Conservation (phyloP, 2,329 filamentous ascomycete species). For the Ascochyta viciae-villosae region DNA sequence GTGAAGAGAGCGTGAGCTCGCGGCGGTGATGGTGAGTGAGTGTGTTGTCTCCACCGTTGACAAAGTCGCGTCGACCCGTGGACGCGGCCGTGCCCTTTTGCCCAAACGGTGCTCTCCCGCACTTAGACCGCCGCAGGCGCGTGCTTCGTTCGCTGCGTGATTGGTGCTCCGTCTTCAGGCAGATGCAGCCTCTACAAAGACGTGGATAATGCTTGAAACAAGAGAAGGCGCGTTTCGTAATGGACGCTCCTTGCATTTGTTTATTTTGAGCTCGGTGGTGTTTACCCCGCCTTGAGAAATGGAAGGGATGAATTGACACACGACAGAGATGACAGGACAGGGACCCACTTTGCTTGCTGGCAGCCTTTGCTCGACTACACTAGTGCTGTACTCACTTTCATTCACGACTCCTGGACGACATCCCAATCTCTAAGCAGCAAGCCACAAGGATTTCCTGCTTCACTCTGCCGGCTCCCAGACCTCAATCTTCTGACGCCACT, state of each 20-base stretch:
- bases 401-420: background rate
- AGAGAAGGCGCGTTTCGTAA: background rate
- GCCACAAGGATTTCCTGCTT: background rate
- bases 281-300: conserved; percentile 5
- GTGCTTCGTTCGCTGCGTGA: conserved; percentile 27
- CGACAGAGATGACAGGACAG: background rate
- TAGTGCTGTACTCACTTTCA: background rate
- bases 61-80: conserved; percentile 19
- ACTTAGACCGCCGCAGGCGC: conserved; percentile 30
- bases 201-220: conserved; percentile 8
- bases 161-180: conserved; percentile 19
- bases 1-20: conserved; percentile 10
- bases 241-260: background rate
- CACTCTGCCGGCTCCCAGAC: conserved; percentile 32
- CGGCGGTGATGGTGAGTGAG: conserved; percentile 25
- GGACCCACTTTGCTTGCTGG: background rate
- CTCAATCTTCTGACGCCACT: conserved; percentile 30
- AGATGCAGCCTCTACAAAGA: conserved; percentile 8
- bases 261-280: conserved; percentile 3
- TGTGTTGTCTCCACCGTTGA: conserved; percentile 31
- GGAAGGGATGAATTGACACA: background rate
- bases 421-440: background rate
- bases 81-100: conserved; percentile 20
- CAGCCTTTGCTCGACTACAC: background rate
- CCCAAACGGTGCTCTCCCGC: conserved; percentile 22